These are phyloP conservation scores for Malassezia slooffiae DNA, from an alignment of 1,284 basidiomycete species.

Conservation along the genomic window DNA sequence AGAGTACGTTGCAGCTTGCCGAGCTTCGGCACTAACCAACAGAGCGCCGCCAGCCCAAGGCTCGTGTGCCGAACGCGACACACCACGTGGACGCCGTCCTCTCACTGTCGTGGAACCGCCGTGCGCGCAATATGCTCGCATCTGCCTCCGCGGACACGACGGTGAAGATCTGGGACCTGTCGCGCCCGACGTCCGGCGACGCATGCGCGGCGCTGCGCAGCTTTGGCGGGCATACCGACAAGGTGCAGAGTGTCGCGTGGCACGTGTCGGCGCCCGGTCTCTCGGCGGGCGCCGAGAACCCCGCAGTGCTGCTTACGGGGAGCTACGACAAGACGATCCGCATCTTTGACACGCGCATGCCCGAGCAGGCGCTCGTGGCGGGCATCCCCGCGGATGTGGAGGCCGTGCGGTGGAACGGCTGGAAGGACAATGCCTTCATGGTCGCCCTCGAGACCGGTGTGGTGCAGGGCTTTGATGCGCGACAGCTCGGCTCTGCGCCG, in stretches of 20 bases:
- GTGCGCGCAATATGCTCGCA: constrained; percentile 77
- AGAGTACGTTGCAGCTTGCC: no score
- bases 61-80: constrained; percentile 57
- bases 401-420: constrained; percentile 88
- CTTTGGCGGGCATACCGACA: constrained; percentile 76
- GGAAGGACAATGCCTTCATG: constrained; percentile 74
- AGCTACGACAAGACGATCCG: constrained; percentile 86
- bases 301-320: constrained; percentile 78
- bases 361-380: constrained; percentile 64
- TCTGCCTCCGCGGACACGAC: constrained; percentile 88
- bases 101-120: constrained; percentile 78
- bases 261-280: constrained; percentile 50
- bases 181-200: constrained; percentile 54
- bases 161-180: constrained; percentile 94
- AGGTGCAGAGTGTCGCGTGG: constrained; percentile 97
- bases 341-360: constrained; percentile 80
- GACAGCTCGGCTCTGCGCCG: constrained; percentile 57
- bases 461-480: constrained; percentile 73
- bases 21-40: no score
- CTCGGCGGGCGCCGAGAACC: constrained; percentile 48
- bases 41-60: constrained; percentile 77
- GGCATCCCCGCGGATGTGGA: constrained; percentile 82
- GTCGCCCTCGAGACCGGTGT: constrained; percentile 52
- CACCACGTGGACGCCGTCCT: constrained; percentile 90
- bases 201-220: constrained; percentile 59